Evolutionary conservation across 768 basidiomycete species (phyloP).

Genomic region (Boletus rubescentipes): DNA sequence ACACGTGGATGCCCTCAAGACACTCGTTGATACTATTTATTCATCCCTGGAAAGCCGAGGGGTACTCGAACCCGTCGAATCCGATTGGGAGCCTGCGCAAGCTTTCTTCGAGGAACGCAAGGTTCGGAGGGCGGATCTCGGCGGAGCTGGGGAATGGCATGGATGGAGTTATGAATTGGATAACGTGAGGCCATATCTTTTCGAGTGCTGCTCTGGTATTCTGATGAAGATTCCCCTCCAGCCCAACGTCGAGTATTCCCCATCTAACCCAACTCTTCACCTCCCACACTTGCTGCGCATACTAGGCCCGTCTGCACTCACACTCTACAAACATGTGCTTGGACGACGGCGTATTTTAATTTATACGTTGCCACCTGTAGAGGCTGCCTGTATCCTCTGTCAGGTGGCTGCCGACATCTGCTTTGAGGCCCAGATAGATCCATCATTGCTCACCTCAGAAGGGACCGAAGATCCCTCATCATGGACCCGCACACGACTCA

Average conservation of each 20-base stretch:
- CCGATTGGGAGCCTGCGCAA: constrained; percentile 62
- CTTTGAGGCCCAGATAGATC: constrained; percentile 45
- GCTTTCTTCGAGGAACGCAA: constrained; percentile 67
- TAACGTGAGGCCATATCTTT: constrained; percentile 36
- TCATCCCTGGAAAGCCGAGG: constrained; percentile 47
- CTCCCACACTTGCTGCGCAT: constrained; percentile 75
- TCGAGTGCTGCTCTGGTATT: not conserved
- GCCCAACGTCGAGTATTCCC: constrained; percentile 22
- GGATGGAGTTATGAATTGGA: constrained; percentile 71
- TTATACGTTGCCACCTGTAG: constrained; percentile 77
- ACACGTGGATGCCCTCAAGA: constrained; percentile 64
- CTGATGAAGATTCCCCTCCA: constrained; percentile 20
- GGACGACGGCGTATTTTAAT: constrained; percentile 75
- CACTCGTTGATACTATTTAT: constrained; percentile 56
- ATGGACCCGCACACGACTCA: constrained; percentile 33
- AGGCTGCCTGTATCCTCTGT: constrained; percentile 72
- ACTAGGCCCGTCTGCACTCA: constrained; percentile 75
- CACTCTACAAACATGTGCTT: constrained; percentile 76
- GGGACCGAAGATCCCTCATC: constrained; percentile 27
- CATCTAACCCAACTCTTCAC: constrained; percentile 59
- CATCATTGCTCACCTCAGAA: constrained; percentile 21
- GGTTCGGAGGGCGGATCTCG: constrained; percentile 47
- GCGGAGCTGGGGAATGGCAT: constrained; percentile 59
- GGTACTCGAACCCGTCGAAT: constrained; percentile 47
- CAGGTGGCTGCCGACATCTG: constrained; percentile 62